Evolutionary conservation across 352 stramenopile genomes (phyloP), one percentile per base, ranked within the genome.

Genomic region (Phytophthora idaei): DNA sequence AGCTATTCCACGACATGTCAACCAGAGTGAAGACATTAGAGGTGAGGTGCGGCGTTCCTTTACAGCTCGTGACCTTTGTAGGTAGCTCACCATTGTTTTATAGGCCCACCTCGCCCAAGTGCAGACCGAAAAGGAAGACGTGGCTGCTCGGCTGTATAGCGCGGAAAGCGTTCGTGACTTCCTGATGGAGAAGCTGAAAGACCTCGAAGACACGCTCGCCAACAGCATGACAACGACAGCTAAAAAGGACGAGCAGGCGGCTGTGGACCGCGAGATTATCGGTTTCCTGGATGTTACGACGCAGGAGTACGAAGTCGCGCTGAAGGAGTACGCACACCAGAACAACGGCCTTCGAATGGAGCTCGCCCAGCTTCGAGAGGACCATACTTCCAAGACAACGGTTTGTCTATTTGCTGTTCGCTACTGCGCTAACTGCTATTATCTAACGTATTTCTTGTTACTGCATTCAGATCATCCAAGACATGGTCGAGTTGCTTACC

Each of bases 1-100:
- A 95, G 65, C 64, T 92, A 7, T 93, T 93, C 47, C 87, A 90
- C 39, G 87, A 95, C 25, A 87, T 95, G 81, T 92, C 84, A 15
- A 89, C 80, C 1, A 77, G 80, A 29, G 74, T 95, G n/a, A 89
- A 90, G 57, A 74, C 73, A 7, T 60, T 95, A 7, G 83, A 94
- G 78, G 83, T 92, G 54, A 34, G 5, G 46, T 36, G 10, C 57
- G 32, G 27, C 1, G 15, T 36, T 6, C 11, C 10, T 42, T 34
- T 17, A 21, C 1, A 34, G 1, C 14, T 21, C 10, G 25, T 12
- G 15, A n/a, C 44, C 9, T 5, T 50, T 4, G 2, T 6, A 29
- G 14, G 3, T 21, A 8, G 47, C 17, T 60, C 27, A 66, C 14
- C 2, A 15, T 27, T 14, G 8, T 36, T 63, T 12, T 42, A 2